Conservation (phyloP, 345 rosid genomes). For the Trapa incisa region DNA sequence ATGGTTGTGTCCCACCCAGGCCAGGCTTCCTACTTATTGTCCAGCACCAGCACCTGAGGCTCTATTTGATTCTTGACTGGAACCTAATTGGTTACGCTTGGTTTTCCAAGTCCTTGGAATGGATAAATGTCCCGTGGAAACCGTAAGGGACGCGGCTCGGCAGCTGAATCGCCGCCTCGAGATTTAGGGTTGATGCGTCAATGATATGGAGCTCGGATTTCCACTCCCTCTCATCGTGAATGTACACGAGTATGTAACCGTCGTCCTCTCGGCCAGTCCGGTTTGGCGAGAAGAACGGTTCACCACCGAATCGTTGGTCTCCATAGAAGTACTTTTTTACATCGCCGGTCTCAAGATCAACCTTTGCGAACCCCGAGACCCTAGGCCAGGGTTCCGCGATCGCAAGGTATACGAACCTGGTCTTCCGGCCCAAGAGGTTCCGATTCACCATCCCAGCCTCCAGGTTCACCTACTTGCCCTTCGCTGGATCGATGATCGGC, state of each 20-base stretch:
- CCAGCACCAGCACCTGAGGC: no score
- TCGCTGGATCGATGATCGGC: constrained; percentile 11
- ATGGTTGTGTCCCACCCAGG: no score
- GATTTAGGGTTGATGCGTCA: constrained; percentile 35
- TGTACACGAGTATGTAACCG: constrained; percentile 46
- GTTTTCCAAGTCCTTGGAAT: constrained; percentile 15
- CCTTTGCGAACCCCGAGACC: constrained; percentile 52
- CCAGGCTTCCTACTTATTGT: no score
- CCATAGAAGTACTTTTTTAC: constrained; percentile 38
- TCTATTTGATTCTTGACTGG: no score
- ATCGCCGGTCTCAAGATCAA: constrained; percentile 33
- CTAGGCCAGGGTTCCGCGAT: constrained; percentile 79
- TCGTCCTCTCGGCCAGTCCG: constrained; percentile 17
- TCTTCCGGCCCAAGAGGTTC: constrained; percentile 24
- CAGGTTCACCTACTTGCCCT: constrained; percentile 20
- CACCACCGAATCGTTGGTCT: constrained; percentile 44
- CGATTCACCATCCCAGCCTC: constrained; percentile 56
- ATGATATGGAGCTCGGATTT: constrained; percentile 46
- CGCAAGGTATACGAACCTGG: constrained; percentile 49
- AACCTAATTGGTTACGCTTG: no score
- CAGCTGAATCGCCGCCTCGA: constrained; percentile 35
- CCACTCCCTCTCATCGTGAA: constrained; percentile 42
- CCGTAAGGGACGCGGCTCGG: constrained; percentile 66
- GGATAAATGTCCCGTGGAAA: constrained; percentile 62
- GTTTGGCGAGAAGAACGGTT: constrained; percentile 37